Evolutionary conservation across 2,329 filamentous ascomycete genomes (phyloP), one percentile per base, ranked within the genome.

Genomic region (Colletotrichum sp.): DNA sequence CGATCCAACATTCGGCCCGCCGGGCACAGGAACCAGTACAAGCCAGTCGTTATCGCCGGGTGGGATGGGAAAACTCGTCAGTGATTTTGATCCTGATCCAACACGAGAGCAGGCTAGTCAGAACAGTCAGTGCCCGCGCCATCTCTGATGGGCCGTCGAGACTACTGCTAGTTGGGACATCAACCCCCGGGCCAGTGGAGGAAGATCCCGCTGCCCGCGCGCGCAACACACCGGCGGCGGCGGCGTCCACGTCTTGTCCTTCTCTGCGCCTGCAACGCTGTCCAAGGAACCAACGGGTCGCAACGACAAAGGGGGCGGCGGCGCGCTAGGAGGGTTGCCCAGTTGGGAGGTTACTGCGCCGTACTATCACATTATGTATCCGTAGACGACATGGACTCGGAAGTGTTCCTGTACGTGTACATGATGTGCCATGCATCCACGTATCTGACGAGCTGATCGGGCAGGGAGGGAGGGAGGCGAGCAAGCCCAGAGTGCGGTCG

Each of bases 191-290:
- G 69, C 55, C n/a, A 68, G 70, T 60, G 64, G 57, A 59, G 64
- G 70, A 73, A 52, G 64, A 73, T 76, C 39, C 57, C 70, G 64
- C 59, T 28, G 30, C 73, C 64, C 57, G 30, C 73, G 71, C 57
- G 62, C 49, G 44, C 70, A 68, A 68, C 70, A 69, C 69, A 49
- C n/a, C n/a, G 18, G 44, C 44, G 44, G 44, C 44, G 44, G 44
- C 44, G 44, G 44, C 44, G 44, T 49, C 64, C 44, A 59, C 66
- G 32, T 64, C 55, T 68, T 39, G 55, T 34, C 49, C 57, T 36
- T 18, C 28, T 63, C 49, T 70, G 44, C 44, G 44, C 18, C n/a
- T 49, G 71, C 34, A 66, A 71, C 62, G 32, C 34, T 75, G 36
- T 71, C 72, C 59, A 71, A 73, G 63, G 57, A 57, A 73, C 32